A percentile compares a stretch with the other conserved stretches of the same genome.
Evolutionary conservation across 2,329 filamentous ascomycete species (phyloP).

Genomic region (Leptographium wingfieldii): DNA sequence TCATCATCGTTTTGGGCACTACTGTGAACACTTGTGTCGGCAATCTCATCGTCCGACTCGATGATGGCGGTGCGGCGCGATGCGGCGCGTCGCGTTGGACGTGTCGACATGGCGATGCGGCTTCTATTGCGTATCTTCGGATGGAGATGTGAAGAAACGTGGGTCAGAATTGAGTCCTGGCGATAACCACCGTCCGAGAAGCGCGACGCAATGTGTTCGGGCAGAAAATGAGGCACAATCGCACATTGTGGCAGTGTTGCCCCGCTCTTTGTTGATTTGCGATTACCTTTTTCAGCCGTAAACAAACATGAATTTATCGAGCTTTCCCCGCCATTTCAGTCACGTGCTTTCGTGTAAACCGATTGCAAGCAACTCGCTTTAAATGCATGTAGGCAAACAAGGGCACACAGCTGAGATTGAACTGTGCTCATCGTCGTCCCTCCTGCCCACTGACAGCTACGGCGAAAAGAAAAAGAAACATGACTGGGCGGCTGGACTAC

Average conservation of each 20-base stretch:
- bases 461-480: background rate
- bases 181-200: background rate
- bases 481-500: constrained; percentile 39
- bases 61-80: constrained; percentile 60
- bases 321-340: background rate
- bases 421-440: background rate
- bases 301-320: constrained; percentile 10
- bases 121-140: background rate
- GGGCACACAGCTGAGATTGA: background rate
- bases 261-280: constrained; percentile 15
- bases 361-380: background rate
- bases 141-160: background rate
- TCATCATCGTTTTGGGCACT: constrained; percentile 48
- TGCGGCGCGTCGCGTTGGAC: constrained; percentile 32
- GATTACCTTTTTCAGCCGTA: constrained; percentile 13
- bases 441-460: background rate
- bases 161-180: background rate
- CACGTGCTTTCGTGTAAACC: background rate
- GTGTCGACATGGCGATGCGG: constrained; percentile 24
- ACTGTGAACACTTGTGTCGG: constrained; percentile 30
- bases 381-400: background rate
- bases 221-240: background rate
- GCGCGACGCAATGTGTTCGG: background rate
- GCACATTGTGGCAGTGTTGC: constrained; percentile 6
- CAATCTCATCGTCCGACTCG: constrained; percentile 67